Evolutionary conservation across 2,329 filamentous ascomycete species (phyloP).

Genomic region (Cercospora nicotianae): DNA sequence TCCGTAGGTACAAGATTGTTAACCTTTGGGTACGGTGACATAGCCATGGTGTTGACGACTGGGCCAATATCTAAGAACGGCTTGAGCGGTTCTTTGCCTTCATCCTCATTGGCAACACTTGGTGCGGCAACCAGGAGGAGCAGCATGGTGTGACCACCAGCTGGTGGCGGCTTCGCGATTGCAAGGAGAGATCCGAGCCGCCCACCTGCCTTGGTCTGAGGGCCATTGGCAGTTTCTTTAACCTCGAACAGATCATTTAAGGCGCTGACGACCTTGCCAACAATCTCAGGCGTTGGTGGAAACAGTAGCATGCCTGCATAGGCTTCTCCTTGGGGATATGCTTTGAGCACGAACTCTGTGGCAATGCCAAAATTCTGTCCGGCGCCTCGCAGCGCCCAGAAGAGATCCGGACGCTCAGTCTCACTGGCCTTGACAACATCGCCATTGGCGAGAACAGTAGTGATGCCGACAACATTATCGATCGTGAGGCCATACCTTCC

Average conservation of each 20-base stretch:
- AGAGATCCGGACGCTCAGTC: constrained; percentile 50
- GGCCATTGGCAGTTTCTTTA: constrained; percentile 16
- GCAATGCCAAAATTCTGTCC: constrained; percentile 51
- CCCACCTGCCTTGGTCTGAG: constrained; percentile 25
- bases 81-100: constrained; percentile 27
- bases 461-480: constrained; percentile 49
- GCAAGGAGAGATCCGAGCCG: constrained; percentile 23
- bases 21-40: constrained; percentile 28
- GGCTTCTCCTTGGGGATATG: constrained; percentile 36
- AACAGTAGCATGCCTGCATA: constrained; percentile 39
- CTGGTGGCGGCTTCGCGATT: constrained; percentile 29
- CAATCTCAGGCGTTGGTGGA: constrained; percentile 36
- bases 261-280: constrained; percentile 24
- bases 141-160: constrained; percentile 29
- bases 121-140: constrained; percentile 24
- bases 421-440: constrained; percentile 43
- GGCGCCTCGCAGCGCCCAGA: constrained; percentile 50
- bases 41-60: constrained; percentile 25
- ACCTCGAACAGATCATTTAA: constrained; percentile 31
- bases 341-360: constrained; percentile 47
- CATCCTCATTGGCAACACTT: constrained; percentile 22
- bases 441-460: constrained; percentile 46
- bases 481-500: constrained; percentile 57
- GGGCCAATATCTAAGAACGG: constrained; percentile 30
- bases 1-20: constrained; percentile 30